These are phyloP conservation scores for Puccinia hordei DNA, from an alignment of 1,284 basidiomycete genomes.

Conservation along the genomic window DNA sequence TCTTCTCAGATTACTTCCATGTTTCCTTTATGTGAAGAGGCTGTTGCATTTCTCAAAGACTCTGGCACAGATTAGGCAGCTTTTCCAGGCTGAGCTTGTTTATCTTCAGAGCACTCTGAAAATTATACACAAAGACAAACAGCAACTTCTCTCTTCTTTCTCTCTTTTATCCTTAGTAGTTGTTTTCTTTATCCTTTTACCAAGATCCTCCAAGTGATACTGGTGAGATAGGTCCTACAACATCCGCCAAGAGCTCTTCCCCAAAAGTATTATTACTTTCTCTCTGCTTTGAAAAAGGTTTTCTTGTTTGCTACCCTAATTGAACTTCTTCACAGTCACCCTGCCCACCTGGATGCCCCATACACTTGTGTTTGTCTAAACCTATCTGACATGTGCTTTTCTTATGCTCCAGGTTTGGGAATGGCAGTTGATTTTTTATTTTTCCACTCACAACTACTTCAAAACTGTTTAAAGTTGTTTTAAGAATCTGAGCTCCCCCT, in stretches of 20 bases:
- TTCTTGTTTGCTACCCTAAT: background rate
- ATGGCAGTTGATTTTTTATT: constrained; percentile 10
- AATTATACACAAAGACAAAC: too few relatives aligned
- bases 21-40: too few relatives aligned
- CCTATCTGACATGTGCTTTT: constrained; percentile 6
- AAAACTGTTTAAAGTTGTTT: constrained; percentile 1
- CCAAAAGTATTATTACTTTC: background rate
- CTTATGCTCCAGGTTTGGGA: constrained; percentile 16
- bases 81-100: too few relatives aligned
- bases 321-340: constrained; percentile 5
- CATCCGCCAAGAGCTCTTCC: constrained; percentile 32
- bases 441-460: background rate
- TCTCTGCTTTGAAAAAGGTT: constrained; percentile 1
- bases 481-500: background rate
- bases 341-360: constrained; percentile 30
- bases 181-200: too few relatives aligned
- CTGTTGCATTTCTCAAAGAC: too few relatives aligned
- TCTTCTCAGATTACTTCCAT: too few relatives aligned
- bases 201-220: constrained; percentile 32
- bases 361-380: constrained; percentile 11
- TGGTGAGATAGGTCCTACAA: constrained; percentile 39
- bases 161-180: too few relatives aligned
- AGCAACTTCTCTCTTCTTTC: too few relatives aligned
- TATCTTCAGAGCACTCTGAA: too few relatives aligned
- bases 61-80: too few relatives aligned